Evolutionary conservation across 2,329 filamentous ascomycete genomes (phyloP), one percentile per base, ranked within the genome.

Genomic region (Aspergillus versicolor): DNA sequence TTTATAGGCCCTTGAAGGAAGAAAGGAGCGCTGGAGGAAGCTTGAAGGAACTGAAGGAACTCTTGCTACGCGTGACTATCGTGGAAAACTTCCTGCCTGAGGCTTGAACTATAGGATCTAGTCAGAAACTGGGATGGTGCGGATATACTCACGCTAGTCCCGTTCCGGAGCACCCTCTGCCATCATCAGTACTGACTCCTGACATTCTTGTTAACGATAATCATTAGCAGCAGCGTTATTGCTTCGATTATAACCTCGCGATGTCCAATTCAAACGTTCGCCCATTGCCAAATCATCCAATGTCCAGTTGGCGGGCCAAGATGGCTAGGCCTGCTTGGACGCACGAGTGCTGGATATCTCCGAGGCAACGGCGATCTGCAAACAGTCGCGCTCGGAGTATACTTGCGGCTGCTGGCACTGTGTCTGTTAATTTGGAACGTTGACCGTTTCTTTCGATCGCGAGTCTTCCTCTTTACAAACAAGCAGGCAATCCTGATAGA

Each of bases 321-420:
- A 47, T 52, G 47, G 55, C 54, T 48, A 17, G 54, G 54, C 49
- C 58, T 53, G 48, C 43, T 15, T 54, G 58, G 61, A 53, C 56
- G 56, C 54, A 45, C 57, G 56, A 62, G 61, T 34, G 59, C 52
- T 47, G 44, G 48, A 43, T 49, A 61, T 64, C 62, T 32, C 62
- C 63, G 60, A 59, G 62, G 62, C 62, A 64, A 64, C 62, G 61
- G 49, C 41, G 52, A 54, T 48, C 52, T 45, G 43, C 45, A 58
- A 59, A 59, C 58, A 61, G 41, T 44, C 13, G 27, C 42, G 17
- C 50, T 7, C 27, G 12, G 15, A 42, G 37, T 54, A 54, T 48
- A 52, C 43, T 54, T 49, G 38, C 37, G 41, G 52, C 30, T 50
- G 43, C 44, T 48, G 37, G 22, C 27, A 40, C 27, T 56, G 38